Evolutionary conservation across 139 green algal genomes (phyloP), one percentile per base, ranked within the genome.

Genomic region (Pseudopediastrum boryanum): DNA sequence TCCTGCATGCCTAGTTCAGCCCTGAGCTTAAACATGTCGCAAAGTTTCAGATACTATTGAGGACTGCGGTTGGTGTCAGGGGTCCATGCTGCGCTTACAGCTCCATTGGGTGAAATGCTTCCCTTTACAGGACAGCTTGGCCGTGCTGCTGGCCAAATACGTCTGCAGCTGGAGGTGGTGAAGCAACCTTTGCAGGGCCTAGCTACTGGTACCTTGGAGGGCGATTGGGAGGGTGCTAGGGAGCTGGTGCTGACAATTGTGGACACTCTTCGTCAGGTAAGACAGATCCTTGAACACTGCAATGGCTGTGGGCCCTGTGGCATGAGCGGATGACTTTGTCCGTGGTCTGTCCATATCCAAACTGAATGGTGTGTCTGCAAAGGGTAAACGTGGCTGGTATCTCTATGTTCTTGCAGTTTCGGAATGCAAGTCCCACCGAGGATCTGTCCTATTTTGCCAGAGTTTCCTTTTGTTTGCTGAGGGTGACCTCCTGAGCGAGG

Each of bases 141-240:
- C 9, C 63, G 52, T 50, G 66, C 67, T 21, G 67, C 66, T 4
- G 3, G 27, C 19, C 59, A 80, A 59, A 77, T 87, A 13, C 44
- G 61, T 1, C 9, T 35, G 3, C 78, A 74, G 12, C 54, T 94
- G 77, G 79, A 88, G 50, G 65, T 75, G 7, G 44, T 88, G 38
- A 71, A 81, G 21, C 63, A 73, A 23, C 61, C 59, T 4, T 76
- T 83, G 19, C 33, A 77, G 38, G 62, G 58, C n/a, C 63, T 90
- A 19, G 5, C 27, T 21, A 3, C 29, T 61, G 63, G 71, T 25
- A 52, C 23, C 48, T 27, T 65, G 1, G 75, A 84, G 19, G 62
- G 64, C 3, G 42, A 59, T 8, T 39, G 78, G n/a, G 78, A 89
- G 52, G 78, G 68, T 10, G 74, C 61, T 3, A 23, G 51, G 43